Conservation (phyloP, 176 grass and related monocot species). For the Neostapfia colusana region DNA sequence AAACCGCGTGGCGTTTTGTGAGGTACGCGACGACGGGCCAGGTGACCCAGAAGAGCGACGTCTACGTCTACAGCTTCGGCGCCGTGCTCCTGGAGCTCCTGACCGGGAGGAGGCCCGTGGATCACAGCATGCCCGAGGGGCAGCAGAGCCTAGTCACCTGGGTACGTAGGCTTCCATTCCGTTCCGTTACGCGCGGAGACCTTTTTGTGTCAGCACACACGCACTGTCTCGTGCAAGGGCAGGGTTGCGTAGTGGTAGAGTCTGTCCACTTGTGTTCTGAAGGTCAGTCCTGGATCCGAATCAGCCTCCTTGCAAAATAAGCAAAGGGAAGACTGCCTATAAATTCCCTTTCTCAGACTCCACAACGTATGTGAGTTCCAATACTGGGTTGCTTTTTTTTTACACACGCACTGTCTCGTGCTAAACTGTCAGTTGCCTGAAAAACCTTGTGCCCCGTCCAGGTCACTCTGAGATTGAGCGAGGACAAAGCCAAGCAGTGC, state of each 20-base stretch:
- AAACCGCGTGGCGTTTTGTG: conserved; percentile 36
- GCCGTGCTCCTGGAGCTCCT: conserved; percentile 84
- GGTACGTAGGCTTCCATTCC: too few relatives aligned
- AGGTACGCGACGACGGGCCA: conserved; percentile 92
- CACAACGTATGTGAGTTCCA: too few relatives aligned
- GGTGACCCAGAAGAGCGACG: conserved; percentile 89
- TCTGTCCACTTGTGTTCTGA: conserved; percentile 76
- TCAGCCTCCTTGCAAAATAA: conserved; percentile 85
- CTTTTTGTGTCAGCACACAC: neutral
- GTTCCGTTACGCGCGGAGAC: too few relatives aligned
- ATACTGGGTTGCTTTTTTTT: too few relatives aligned
- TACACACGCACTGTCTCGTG: too few relatives aligned
- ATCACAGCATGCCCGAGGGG: conserved; percentile 95
- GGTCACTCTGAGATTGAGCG: conserved; percentile 88
- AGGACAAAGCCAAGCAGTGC: conserved; percentile 98
- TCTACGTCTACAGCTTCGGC: conserved; percentile 69
- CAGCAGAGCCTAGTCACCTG: conserved; percentile 96
- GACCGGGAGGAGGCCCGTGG: conserved; percentile 89
- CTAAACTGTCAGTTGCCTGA: neutral
- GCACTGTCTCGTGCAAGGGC: conserved; percentile 35
- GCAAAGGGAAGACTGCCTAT: too few relatives aligned
- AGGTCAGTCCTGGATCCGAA: conserved; percentile 69
- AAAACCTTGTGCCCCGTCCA: conserved; percentile 1
- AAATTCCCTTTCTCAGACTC: too few relatives aligned
- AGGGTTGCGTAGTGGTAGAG: conserved; percentile 97